Percentiles rank a stretch among this genome's conserved stretches.
Evolutionary conservation across 2,329 filamentous ascomycete species (phyloP).

Genomic region (Trichoderma hamatum): DNA sequence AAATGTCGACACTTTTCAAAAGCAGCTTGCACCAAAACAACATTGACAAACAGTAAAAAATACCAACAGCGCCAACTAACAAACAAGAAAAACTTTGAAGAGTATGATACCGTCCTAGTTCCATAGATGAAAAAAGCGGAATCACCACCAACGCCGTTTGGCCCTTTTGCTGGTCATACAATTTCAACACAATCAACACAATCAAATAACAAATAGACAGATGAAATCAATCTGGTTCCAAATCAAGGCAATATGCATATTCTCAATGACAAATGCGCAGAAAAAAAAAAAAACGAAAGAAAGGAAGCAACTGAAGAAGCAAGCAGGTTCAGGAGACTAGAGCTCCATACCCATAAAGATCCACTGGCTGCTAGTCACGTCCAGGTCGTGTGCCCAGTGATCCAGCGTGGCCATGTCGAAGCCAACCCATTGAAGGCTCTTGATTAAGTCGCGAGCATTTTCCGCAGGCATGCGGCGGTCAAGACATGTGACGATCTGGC

Average conservation of each 20-base stretch:
- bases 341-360: conserved; percentile 88
- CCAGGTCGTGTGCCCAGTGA: conserved; percentile 66
- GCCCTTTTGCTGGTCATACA: not conserved
- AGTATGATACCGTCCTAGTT: conserved; percentile 1
- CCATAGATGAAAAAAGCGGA: not conserved
- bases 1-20: not conserved
- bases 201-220: not conserved
- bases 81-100: not conserved
- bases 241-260: not conserved
- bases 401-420: conserved; percentile 83
- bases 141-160: conserved; percentile 11
- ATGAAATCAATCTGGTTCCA: not conserved
- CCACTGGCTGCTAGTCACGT: conserved; percentile 77
- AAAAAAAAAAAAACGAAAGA: conserved; percentile 29
- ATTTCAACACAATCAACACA: not conserved
- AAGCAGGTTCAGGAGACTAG: conserved; percentile 51
- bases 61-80: conserved; percentile 10
- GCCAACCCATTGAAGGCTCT: conserved; percentile 90
- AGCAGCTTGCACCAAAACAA: not conserved
- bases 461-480: conserved; percentile 68
- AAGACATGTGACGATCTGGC: conserved; percentile 77
- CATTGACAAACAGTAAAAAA: not conserved
- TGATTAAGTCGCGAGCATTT: conserved; percentile 69
- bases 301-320: conserved; percentile 27
- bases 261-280: conserved; percentile 9